These are phyloP conservation scores for Mycosarcoma mackinlayi DNA, from an alignment of 1,284 basidiomycete species.

Conservation along the genomic window DNA sequence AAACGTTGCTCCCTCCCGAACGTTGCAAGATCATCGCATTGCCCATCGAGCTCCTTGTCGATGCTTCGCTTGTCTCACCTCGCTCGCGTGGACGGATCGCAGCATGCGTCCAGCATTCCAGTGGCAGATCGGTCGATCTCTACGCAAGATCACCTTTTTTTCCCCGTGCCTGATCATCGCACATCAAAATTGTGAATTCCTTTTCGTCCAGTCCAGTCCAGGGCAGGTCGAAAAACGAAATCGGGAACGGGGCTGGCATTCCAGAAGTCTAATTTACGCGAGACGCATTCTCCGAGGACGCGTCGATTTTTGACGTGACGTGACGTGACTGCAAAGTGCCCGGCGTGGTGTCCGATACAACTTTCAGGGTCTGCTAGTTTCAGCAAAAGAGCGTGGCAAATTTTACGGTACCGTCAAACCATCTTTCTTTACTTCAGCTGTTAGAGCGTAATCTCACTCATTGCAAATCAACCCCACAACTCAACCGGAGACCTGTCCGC, in stretches of 20 bases:
- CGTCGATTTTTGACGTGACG: slow-evolving; percentile 35
- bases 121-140: slow-evolving; percentile 26
- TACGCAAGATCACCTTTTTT: neutral
- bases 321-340: slow-evolving; percentile 33
- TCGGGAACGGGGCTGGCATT: too few species aligned
- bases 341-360: neutral
- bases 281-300: slow-evolving; percentile 9
- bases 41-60: neutral
- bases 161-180: neutral
- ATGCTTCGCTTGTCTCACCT: neutral
- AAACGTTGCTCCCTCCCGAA: too few species aligned
- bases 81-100: slow-evolving; percentile 6
- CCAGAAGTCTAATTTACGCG: slow-evolving; percentile 19
- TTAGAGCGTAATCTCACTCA: too few species aligned
- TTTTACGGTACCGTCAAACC: too few species aligned
- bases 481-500: too few species aligned
- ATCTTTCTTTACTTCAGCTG: too few species aligned
- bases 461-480: too few species aligned
- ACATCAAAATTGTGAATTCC: neutral
- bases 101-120: slow-evolving; percentile 21
- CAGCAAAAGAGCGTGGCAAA: neutral
- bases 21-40: too few species aligned
- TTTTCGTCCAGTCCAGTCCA: too few species aligned
- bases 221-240: too few species aligned
- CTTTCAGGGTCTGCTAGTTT: neutral